These are phyloP conservation scores for Xylaria longipes DNA, from an alignment of 495 filamentous ascomycete genomes.

Conservation along the genomic window DNA sequence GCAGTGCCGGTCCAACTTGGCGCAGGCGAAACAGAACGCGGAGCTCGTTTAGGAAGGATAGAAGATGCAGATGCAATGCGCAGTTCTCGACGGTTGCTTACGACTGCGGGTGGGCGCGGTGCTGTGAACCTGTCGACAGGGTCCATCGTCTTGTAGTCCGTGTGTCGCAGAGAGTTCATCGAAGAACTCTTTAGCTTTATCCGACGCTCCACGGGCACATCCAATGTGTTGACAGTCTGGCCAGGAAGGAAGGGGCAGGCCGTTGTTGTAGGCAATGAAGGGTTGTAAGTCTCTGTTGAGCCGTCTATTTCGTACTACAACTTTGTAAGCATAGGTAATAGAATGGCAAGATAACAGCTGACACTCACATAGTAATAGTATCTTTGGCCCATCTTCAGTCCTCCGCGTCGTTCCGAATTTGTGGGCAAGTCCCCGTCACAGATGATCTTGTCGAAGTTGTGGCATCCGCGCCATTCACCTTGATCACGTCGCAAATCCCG, in stretches of 20 bases:
- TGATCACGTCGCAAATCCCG: constrained; percentile 71
- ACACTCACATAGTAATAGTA: constrained; percentile 91
- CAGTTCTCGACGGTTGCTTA: constrained; percentile 49
- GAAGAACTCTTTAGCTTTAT: constrained; percentile 58
- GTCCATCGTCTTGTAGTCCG: constrained; percentile 74
- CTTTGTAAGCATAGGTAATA: constrained; percentile 23
- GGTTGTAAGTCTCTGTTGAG: constrained; percentile 74
- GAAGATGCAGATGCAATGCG: constrained; percentile 64
- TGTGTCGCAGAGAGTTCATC: constrained; percentile 53
- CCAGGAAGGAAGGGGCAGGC: constrained; percentile 87
- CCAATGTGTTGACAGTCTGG: constrained; percentile 81
- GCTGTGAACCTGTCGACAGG: constrained; percentile 77
- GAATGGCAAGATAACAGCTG: constrained; percentile 19
- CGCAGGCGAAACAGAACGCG: constrained; percentile 56
- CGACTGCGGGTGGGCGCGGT: constrained; percentile 63
- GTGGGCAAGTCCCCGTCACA: constrained; percentile 72
- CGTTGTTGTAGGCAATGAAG: constrained; percentile 71
- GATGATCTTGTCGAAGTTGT: constrained; percentile 81
- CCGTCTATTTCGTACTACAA: constrained; percentile 79
- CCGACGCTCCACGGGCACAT: constrained; percentile 74
- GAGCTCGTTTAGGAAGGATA: constrained; percentile 53
- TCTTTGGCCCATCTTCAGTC: constrained; percentile 87
- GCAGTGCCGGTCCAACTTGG: constrained; percentile 51
- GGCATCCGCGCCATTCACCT: constrained; percentile 83
- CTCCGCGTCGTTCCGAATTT: constrained; percentile 69